Evolutionary conservation across 768 basidiomycete species (phyloP), one percentile per base, ranked within the genome.

Genomic region (Mycena kentingensis): DNA sequence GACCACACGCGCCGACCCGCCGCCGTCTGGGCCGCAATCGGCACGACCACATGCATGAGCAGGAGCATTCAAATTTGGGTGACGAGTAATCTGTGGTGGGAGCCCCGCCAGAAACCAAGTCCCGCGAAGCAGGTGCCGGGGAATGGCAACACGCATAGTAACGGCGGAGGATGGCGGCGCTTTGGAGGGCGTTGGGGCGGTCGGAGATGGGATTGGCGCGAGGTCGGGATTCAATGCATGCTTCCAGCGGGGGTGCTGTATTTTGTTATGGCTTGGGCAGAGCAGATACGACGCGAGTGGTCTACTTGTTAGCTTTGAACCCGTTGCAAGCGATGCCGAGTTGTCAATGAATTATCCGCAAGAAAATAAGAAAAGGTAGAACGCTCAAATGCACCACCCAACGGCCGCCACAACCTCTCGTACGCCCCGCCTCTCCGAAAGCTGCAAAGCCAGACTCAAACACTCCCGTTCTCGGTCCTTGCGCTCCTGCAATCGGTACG

Each of bases 61-160:
- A 80, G 90, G 48, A 82, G 85, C 60, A 80, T 98, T 49, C 92
- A 97, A 72, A 86, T 97, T 54, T 98, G 94, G 93, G 94, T 97
- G 22, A 96, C 94, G 34, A 89, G 87, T 64, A 98, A 98, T 67
- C 80, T 98, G 45, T 77, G 76, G 72, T 76, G 74, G 77, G 77
- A 77, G 60, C 65, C 63, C 51, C 54, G 64, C 16, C 36, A 13
- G 25, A 21, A n/a, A 18, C 47, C 16, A 2, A 18, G 10, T 22
- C 32, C 5, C 34, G 31, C 29, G 32, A 27, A 31, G n/a, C 46
- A 13, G 31, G 21, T 11, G n/a, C 51, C 22, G 21, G 52, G 22
- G 16, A 35, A 36, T 18, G 7, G 3, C 21, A 32, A 15, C 5
- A 43, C 26, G 46, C 38, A 25, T 46, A 43, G 35, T 11, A 56